Base-by-base conservation (phyloP, 1,139 yeast genomes). In the Magnusiomyces suaveolens region DNA sequence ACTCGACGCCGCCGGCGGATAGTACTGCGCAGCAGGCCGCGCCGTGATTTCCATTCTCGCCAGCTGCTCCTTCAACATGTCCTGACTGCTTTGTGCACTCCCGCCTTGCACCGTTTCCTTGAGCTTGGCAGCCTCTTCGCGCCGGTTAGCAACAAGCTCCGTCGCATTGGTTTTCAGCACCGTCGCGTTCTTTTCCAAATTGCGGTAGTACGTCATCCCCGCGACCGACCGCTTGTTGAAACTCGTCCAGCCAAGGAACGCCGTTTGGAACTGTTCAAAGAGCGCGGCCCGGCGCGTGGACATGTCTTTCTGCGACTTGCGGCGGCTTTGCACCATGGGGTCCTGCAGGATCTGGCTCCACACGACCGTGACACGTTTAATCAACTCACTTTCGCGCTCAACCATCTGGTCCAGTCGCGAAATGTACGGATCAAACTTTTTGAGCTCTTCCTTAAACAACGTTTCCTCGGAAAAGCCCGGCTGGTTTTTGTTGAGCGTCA, bases 381-480 rank as follows among this genome's bases (percentile, higher is more conserved):
- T 75, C 39, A 83, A 69, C 2, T 72, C 69, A 48, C 77, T 75
- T 65, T 89, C 96, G 52, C 81, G 82, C 51, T 75, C 77, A 21
- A 84, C 76, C 18, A 92, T 79, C 2, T 82, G 79, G 50, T 83
- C 87, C 46, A 92, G 73, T 54, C 95, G 79, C 2, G 77, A 73
- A 54, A 81, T 81, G 61, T 81, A 82, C 0, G 86, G 86, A 43
- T 79, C 79, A 66, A 88, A 92, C 68, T 92, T 92, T 53, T 78
- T 80, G 60, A 92, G 72, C 66, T 89, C 96, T 55, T 80, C 78
- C 18, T 82, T 79, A 66, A 90, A 90, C 23, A 87, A 75, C 41
- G 74, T 71, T 32, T 74, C 72, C 59, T 84, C 92, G 6, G 29
- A 16, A 47, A 76, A 74, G 23, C 81, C 81, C 16, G 76, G 69